phyloP scores from a whole-genome alignment of 192 early-diverging fungal genomes.

The Backusella luteola region DNA sequence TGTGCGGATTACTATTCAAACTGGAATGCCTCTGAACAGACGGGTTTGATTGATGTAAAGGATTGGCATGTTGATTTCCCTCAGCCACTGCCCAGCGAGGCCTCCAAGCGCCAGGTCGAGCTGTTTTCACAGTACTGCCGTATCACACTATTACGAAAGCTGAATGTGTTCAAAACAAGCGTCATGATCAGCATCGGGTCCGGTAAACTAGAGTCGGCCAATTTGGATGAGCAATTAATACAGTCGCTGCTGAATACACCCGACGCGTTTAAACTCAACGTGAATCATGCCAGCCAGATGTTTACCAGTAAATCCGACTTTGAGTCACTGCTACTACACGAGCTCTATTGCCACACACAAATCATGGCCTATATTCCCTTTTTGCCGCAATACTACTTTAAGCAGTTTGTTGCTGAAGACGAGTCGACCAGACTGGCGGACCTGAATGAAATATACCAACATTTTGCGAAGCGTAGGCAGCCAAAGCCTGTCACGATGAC shows the following conservation, averaged over 20 bases:
- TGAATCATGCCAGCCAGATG: neutral
- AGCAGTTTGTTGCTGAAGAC: neutral
- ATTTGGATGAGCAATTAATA: conserved; percentile 12
- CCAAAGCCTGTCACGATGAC: neutral
- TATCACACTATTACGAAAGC: conserved; percentile 16
- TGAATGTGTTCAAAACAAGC: conserved; percentile 22
- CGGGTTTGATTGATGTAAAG: conserved; percentile 19
- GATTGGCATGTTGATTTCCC: conserved; percentile 31
- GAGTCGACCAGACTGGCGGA: neutral
- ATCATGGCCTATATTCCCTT: conserved; percentile 20
- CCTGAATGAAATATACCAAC: conserved; percentile 14
- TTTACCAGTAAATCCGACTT: neutral
- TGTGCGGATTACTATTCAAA: conserved; percentile 32
- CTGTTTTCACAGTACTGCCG: conserved; percentile 26
- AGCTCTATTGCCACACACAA: conserved; percentile 19
- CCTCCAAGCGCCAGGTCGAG: neutral
- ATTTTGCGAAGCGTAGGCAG: neutral
- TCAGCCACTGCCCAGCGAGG: conserved; percentile 5
- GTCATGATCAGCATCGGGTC: conserved; percentile 10
- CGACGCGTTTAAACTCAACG: neutral
- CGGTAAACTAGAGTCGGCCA: neutral
- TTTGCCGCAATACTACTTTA: conserved; percentile 19
- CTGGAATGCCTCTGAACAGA: conserved; percentile 17
- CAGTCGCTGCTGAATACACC: neutral
- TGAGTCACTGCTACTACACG: conserved; percentile 12